Conservation (phyloP, 2,329 filamentous ascomycete species). For the Coniochaeta ligniaria region DNA sequence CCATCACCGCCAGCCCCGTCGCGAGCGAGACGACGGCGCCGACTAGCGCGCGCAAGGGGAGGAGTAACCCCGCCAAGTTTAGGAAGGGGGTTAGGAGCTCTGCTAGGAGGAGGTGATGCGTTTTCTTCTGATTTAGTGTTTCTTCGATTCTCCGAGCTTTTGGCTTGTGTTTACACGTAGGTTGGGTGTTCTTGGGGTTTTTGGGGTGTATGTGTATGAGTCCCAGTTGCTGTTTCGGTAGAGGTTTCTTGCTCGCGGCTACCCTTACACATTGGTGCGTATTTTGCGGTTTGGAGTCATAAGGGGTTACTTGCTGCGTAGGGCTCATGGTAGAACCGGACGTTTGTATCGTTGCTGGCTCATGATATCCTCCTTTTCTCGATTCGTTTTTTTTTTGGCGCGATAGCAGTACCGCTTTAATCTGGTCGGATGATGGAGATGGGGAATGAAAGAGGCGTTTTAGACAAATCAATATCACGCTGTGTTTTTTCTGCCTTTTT, state of each 20-base stretch:
- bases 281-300: background rate
- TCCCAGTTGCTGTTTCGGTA: background rate
- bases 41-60: conserved; percentile 7
- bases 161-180: background rate
- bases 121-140: background rate
- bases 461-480: background rate
- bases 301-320: background rate
- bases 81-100: conserved; percentile 24
- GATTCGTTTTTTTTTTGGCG: background rate
- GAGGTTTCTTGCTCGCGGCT: background rate
- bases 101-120: conserved; percentile 19
- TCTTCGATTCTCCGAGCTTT: background rate
- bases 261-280: background rate
- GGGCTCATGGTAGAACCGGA: background rate
- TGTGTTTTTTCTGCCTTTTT: background rate
- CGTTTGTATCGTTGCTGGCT: background rate
- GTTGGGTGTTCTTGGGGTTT: background rate
- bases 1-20: conserved; percentile 30
- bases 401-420: background rate
- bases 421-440: background rate
- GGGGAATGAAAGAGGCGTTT: background rate
- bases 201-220: background rate
- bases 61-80: conserved; percentile 11
- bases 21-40: conserved; percentile 4
- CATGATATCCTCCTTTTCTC: conserved; percentile 11